Evolutionary conservation across 1,284 basidiomycete species (phyloP), one percentile per base, ranked within the genome.

Genomic region (Thelephora terrestris): DNA sequence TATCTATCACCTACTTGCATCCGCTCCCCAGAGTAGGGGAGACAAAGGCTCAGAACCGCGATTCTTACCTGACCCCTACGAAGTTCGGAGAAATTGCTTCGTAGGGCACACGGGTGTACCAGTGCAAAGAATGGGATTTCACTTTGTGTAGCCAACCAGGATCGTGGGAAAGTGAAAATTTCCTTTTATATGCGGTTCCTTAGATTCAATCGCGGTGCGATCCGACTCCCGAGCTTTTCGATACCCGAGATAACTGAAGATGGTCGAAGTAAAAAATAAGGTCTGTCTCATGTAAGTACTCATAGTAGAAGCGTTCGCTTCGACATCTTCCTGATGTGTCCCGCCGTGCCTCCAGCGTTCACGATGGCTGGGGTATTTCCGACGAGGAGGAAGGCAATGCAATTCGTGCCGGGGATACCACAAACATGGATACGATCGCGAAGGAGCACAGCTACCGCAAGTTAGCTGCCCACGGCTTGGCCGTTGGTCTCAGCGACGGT

Each of bases 361-460:
- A 94, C 72, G 91, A 95, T 72, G 91, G 91, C 34, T 95, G 91
- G 91, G 91, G 91, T 51, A 74, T 93, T 55, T 73, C 84, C 1
- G 69, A 71, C 6, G 64, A 78, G 55, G 70, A 78, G 49, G 83
- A 91, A 62, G 91, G 91, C 50, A 85, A 94, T 59, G 91, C 91
- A 50, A 91, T 95, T 65, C 77, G 79, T 50, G 85, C 84, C 20
- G 91, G 78, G 12, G 74, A 76, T 45, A 93, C 91, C 49, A 84
- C 79, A 12, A 81, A 85, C 70, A 95, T 94, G 91, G 89, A 92
- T 65, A 74, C 71, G 38, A 85, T 95, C 60, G 79, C 81, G 10
- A 76, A 85, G 60, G 74, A 84, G n/a, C 77, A 91, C 64, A 77
- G 79, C 55, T 77, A 78, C 58, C 78, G 85, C 45, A 74, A 74